Conservation (phyloP, 2,329 filamentous ascomycete genomes). For the Penicillium decumbens region DNA sequence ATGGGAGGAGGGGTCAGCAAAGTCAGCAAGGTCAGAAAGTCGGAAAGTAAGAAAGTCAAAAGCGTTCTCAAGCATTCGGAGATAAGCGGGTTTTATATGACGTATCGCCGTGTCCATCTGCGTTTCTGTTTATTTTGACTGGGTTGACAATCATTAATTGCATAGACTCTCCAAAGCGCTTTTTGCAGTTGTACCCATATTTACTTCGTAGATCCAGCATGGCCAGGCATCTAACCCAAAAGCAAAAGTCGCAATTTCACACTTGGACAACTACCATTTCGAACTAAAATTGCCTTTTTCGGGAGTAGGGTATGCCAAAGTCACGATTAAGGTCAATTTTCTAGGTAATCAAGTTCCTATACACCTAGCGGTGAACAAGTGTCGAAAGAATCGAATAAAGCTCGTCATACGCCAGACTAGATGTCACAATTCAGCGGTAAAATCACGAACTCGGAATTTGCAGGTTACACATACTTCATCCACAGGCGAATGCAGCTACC, state of each 20-base stretch:
- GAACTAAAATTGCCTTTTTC: constrained; percentile 9
- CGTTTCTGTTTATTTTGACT: too few relatives aligned
- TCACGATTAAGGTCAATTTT: constrained; percentile 15
- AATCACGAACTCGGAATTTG: not conserved
- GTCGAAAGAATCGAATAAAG: constrained; percentile 15
- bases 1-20: not conserved
- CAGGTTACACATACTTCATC: constrained; percentile 19
- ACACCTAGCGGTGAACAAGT: constrained; percentile 13
- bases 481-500: constrained; percentile 25
- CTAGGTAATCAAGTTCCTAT: constrained; percentile 9
- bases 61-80: not conserved
- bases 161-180: too few relatives aligned
- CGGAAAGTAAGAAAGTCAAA: not conserved
- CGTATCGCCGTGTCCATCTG: not conserved
- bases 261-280: constrained; percentile 3
- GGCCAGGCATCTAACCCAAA: too few relatives aligned
- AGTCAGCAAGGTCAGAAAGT: not conserved
- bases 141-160: too few relatives aligned
- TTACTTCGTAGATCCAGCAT: too few relatives aligned
- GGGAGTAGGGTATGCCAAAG: constrained; percentile 12
- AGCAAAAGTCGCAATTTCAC: too few relatives aligned
- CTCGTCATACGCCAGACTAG: constrained; percentile 17
- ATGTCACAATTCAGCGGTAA: not conserved
- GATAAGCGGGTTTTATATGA: constrained; percentile 5
- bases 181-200: too few relatives aligned